A percentile compares a stretch with the other conserved stretches of the same genome.
These are phyloP conservation scores for Gymnopilus dilepis DNA, from an alignment of 768 basidiomycete species.

Conservation along the genomic window DNA sequence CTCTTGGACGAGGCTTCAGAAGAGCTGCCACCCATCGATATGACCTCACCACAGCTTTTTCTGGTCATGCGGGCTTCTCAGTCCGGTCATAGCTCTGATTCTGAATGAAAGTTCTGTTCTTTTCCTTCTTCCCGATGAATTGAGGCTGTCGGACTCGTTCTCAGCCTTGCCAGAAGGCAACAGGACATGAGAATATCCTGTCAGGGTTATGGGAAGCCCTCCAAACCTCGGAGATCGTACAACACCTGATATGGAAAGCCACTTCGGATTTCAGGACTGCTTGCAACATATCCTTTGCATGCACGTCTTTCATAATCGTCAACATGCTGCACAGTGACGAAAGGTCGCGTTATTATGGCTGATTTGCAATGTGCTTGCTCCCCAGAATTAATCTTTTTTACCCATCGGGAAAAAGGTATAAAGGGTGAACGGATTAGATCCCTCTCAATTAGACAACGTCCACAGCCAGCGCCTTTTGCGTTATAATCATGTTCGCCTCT, in stretches of 20 bases:
- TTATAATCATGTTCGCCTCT: slow-evolving; percentile 5
- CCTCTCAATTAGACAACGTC: background rate
- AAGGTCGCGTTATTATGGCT: background rate
- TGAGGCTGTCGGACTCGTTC: background rate
- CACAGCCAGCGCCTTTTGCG: background rate
- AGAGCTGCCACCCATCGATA: too few species aligned
- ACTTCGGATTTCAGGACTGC: background rate
- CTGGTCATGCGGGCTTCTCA: too few species aligned
- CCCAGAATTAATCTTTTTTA: background rate
- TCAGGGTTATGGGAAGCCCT: background rate
- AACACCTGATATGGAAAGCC: background rate
- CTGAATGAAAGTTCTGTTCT: too few species aligned
- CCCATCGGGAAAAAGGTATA: background rate
- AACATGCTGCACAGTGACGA: background rate
- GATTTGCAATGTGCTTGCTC: background rate
- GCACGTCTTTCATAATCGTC: background rate
- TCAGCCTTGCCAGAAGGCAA: background rate
- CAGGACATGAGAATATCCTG: background rate
- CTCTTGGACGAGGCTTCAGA: too few species aligned
- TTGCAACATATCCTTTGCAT: background rate
- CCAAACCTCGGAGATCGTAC: background rate
- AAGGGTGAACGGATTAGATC: background rate
- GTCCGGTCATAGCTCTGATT: too few species aligned
- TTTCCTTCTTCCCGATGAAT: background rate
- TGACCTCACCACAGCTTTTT: too few species aligned